Evolutionary conservation across 352 stramenopile species (phyloP).

Genomic region (Phytophthora lateralis): DNA sequence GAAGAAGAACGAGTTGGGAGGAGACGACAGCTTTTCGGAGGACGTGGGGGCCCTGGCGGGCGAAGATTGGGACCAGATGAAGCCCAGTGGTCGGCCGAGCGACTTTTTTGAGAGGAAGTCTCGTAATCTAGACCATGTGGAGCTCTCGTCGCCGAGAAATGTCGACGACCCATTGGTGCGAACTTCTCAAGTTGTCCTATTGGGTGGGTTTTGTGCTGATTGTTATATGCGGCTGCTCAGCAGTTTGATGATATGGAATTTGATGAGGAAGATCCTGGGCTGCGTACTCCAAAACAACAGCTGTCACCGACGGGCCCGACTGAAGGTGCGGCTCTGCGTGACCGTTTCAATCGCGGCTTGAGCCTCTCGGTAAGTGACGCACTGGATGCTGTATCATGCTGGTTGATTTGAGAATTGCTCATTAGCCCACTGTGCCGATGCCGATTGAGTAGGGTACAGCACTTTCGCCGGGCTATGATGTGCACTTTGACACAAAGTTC

Average conservation of each 20-base stretch:
- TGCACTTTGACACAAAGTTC: conserved; percentile 63
- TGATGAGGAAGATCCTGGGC: conserved; percentile 1
- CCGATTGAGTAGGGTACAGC: conserved; percentile 48
- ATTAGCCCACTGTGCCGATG: background rate
- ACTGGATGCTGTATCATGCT: background rate
- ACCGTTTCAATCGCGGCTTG: conserved; percentile 30
- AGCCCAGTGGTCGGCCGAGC: conserved; percentile 49
- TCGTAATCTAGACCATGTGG: conserved; percentile 71
- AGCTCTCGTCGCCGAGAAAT: conserved; percentile 58
- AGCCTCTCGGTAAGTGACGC: conserved; percentile 33
- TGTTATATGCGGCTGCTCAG: background rate
- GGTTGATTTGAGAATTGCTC: background rate
- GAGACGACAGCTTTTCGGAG: conserved; percentile 53
- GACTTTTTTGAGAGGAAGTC: conserved; percentile 79
- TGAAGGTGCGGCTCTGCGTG: conserved; percentile 24
- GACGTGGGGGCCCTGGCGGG: conserved; percentile 29
- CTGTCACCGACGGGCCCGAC: conserved; percentile 19
- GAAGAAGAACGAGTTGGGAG: conserved; percentile 48
- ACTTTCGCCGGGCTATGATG: conserved; percentile 67
- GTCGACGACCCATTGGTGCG: conserved; percentile 25
- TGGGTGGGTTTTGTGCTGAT: background rate
- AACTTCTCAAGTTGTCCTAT: too few relatives aligned
- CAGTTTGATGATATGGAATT: conserved; percentile 19
- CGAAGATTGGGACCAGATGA: conserved; percentile 36
- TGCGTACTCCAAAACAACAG: conserved; percentile 19